Evolutionary conservation across 169 alveolate species (phyloP).

Genomic region (Cryptosporidium sp.): DNA sequence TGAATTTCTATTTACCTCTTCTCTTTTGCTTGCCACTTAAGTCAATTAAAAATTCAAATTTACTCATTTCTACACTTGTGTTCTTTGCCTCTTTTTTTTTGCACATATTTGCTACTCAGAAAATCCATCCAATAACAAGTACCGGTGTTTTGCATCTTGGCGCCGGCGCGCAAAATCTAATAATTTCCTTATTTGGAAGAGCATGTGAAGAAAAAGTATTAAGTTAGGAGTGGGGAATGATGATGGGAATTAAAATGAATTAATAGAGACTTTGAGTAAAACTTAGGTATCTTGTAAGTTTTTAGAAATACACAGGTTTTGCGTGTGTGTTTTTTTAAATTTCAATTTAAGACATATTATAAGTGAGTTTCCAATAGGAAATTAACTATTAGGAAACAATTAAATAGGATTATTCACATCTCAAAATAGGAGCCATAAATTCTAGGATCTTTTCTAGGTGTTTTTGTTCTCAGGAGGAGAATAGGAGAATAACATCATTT

Average conservation of each 20-base stretch:
- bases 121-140: not conserved
- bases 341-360: no score
- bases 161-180: conserved; percentile 19
- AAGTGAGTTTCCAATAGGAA: no score
- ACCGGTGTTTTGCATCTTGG: not conserved
- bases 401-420: no score
- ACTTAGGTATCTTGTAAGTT: not conserved
- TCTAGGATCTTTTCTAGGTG: conserved; percentile 8
- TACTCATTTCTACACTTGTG: not conserved
- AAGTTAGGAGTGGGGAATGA: not conserved
- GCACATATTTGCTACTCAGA: not conserved
- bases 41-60: not conserved
- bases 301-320: no score
- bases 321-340: no score
- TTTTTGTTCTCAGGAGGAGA: not conserved
- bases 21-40: not conserved
- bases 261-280: not conserved
- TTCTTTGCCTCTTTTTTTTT: not conserved
- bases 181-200: not conserved
- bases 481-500: not conserved
- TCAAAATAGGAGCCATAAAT: conserved; percentile 37
- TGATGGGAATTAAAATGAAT: no score
- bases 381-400: not conserved
- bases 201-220: not conserved
- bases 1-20: not conserved